phyloP scores from a whole-genome alignment of 352 stramenopile genomes.

The Blastocystis sp. region DNA sequence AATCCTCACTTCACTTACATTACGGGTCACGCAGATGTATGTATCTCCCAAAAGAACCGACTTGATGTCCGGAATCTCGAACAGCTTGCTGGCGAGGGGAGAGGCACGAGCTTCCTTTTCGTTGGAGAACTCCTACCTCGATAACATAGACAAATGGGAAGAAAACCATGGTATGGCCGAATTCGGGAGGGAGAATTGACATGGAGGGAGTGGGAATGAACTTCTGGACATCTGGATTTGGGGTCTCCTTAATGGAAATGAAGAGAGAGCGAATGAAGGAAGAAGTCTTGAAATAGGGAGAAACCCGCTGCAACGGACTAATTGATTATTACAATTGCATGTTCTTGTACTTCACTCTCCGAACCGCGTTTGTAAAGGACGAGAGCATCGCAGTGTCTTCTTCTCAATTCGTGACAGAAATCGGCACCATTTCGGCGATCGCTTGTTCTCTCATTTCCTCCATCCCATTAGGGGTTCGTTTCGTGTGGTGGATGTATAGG shows the following conservation, averaged over 20 bases:
- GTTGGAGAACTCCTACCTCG: constrained; percentile 78
- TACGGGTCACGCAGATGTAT: constrained; percentile 91
- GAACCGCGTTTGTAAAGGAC: neutral
- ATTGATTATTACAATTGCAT: neutral
- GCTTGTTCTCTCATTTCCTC: too few relatives aligned
- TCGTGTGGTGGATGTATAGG: too few relatives aligned
- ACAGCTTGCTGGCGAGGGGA: constrained; percentile 88
- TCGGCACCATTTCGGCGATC: too few relatives aligned
- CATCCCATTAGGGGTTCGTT: too few relatives aligned
- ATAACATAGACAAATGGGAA: neutral
- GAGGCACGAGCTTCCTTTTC: constrained; percentile 84
- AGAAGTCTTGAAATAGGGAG: neutral
- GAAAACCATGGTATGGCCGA: constrained; percentile 62
- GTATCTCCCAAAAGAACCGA: constrained; percentile 93
- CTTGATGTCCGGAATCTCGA: constrained; percentile 90
- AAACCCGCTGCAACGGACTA: neutral
- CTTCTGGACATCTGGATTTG: constrained; percentile 95
- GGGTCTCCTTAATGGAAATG: constrained; percentile 94
- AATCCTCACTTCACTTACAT: neutral
- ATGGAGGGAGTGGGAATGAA: constrained; percentile 82
- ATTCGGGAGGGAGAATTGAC: constrained; percentile 63
- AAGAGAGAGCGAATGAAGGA: constrained; percentile 78
- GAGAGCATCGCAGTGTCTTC: neutral
- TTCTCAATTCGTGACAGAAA: neutral
- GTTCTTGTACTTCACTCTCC: neutral